A percentile compares a stretch with the other conserved stretches of the same genome.
phyloP scores from a whole-genome alignment of 2,329 filamentous ascomycete genomes.

The Plenodomus biglobosus region DNA sequence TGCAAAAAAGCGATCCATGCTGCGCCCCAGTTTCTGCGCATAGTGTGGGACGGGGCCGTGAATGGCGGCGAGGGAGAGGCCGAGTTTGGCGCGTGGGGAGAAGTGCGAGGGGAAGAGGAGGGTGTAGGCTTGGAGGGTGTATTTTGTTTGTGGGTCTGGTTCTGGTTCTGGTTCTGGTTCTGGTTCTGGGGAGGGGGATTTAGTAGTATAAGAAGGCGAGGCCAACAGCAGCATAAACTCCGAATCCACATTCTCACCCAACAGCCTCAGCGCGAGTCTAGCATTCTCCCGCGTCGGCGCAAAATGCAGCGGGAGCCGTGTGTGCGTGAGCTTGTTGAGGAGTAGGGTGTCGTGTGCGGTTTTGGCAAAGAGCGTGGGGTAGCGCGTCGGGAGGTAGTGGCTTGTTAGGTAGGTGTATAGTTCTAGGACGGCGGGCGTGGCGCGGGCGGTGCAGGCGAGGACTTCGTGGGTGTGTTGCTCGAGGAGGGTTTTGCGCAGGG shows the following conservation, averaged over 20 bases:
- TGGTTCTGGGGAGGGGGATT: no score
- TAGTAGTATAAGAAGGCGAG: no score
- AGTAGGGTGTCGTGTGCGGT: slow-evolving; percentile 39
- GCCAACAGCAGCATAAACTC: slow-evolving; percentile 62
- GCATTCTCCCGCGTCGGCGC: slow-evolving; percentile 44
- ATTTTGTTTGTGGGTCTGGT: slow-evolving; percentile 41
- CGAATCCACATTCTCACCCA: slow-evolving; percentile 59
- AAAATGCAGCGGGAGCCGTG: slow-evolving; percentile 48
- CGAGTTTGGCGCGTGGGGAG: slow-evolving; percentile 58
- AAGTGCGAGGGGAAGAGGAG: slow-evolving; percentile 63
- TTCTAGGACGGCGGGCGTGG: slow-evolving; percentile 55
- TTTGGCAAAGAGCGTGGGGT: slow-evolving; percentile 59
- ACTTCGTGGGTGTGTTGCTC: slow-evolving; percentile 47
- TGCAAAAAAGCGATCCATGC: slow-evolving; percentile 65
- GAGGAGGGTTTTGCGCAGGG: slow-evolving; percentile 53
- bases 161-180: no score
- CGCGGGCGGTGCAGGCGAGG: slow-evolving; percentile 40
- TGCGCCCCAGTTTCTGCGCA: slow-evolving; percentile 56
- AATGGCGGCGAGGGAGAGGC: slow-evolving; percentile 55
- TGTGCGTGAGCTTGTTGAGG: slow-evolving; percentile 51
- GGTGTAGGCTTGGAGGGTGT: slow-evolving; percentile 59
- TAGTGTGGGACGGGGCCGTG: slow-evolving; percentile 63
- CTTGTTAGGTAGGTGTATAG: slow-evolving; percentile 58
- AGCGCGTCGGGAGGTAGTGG: slow-evolving; percentile 60
- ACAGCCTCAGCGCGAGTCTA: slow-evolving; percentile 48